Evolutionary conservation across 495 filamentous ascomycete genomes (phyloP).

Genomic region (Lasiosphaeriaceae sp.): DNA sequence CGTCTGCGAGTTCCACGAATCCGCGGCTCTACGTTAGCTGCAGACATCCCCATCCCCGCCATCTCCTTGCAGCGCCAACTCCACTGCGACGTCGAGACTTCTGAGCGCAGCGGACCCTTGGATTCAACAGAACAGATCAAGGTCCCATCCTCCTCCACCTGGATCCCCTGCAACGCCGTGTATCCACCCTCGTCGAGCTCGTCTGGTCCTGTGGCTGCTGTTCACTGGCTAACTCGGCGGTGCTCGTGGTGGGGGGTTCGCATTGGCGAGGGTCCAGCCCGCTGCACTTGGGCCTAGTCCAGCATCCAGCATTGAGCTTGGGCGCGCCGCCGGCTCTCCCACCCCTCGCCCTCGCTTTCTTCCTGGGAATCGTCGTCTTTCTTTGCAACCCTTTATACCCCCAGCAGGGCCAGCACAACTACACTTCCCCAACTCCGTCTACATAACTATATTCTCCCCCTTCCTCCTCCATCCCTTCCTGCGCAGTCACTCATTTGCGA

Average conservation of each 20-base stretch:
- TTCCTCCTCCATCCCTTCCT: slow-evolving; percentile 11
- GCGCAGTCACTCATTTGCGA: slow-evolving; percentile 35
- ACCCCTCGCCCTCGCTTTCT: not conserved
- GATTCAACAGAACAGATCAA: slow-evolving; percentile 8
- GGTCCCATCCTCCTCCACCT: slow-evolving; percentile 3
- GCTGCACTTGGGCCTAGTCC: not conserved
- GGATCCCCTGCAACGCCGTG: slow-evolving; percentile 9
- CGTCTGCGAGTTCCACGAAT: slow-evolving; percentile 11
- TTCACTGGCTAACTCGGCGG: slow-evolving; percentile 17
- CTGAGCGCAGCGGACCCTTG: slow-evolving; percentile 15
- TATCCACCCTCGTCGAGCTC: slow-evolving; percentile 16
- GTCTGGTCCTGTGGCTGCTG: slow-evolving; percentile 15
- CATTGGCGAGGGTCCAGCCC: slow-evolving; percentile 3
- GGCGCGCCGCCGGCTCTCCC: not conserved
- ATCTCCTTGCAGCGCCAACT: not conserved
- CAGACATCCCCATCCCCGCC: slow-evolving; percentile 13
- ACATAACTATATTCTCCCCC: slow-evolving; percentile 9
- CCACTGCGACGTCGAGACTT: slow-evolving; percentile 1
- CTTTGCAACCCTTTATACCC: not conserved
- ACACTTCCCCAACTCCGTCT: slow-evolving; percentile 18
- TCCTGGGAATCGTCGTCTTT: not conserved
- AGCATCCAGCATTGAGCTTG: slow-evolving; percentile 2
- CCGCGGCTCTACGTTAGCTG: not conserved
- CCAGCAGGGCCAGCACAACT: not conserved
- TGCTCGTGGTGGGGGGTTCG: slow-evolving; percentile 16